Percentiles rank a stretch among this genome's conserved stretches.
Evolutionary conservation across 1,284 basidiomycete species (phyloP).

Genomic region (Apiotrichum mycotoxinovorans): DNA sequence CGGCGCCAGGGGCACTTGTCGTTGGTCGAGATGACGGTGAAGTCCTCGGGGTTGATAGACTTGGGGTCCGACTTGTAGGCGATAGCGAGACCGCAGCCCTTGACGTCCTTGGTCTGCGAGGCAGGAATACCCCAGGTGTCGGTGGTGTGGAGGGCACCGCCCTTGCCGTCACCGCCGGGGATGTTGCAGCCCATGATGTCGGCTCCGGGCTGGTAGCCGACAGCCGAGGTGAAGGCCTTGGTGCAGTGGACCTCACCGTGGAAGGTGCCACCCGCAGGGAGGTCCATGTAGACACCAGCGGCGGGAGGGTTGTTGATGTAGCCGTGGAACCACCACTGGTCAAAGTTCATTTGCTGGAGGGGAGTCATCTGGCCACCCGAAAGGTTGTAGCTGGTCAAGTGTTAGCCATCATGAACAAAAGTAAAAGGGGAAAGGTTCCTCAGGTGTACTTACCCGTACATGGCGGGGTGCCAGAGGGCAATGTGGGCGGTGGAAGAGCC

Average conservation of each 20-base stretch:
- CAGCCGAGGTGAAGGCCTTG: constrained; percentile 1
- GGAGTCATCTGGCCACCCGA: neutral
- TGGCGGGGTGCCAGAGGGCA: constrained; percentile 40
- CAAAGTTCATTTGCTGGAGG: constrained; percentile 52
- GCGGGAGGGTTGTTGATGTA: constrained; percentile 40
- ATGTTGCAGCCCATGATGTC: neutral
- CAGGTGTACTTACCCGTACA: constrained; percentile 46
- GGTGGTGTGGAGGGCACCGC: neutral
- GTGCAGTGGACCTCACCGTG: constrained; percentile 6
- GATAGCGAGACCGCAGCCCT: constrained; percentile 55
- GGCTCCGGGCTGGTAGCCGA: neutral
- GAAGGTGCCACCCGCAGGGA: constrained; percentile 38
- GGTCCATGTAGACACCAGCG: constrained; percentile 34
- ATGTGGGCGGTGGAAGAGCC: constrained; percentile 30
- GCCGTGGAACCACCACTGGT: constrained; percentile 65
- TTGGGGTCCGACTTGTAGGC: constrained; percentile 61
- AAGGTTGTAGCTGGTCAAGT: neutral
- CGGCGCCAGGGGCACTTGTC: constrained; percentile 67
- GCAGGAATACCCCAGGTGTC: neutral
- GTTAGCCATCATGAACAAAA: neutral
- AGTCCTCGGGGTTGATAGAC: constrained; percentile 61
- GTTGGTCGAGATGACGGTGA: constrained; percentile 67
- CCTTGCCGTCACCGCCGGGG: neutral
- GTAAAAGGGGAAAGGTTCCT: neutral
- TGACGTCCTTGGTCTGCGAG: neutral